Evolutionary conservation across 148 eudicot genomes (phyloP).

Genomic region (Limonium bicolor): DNA sequence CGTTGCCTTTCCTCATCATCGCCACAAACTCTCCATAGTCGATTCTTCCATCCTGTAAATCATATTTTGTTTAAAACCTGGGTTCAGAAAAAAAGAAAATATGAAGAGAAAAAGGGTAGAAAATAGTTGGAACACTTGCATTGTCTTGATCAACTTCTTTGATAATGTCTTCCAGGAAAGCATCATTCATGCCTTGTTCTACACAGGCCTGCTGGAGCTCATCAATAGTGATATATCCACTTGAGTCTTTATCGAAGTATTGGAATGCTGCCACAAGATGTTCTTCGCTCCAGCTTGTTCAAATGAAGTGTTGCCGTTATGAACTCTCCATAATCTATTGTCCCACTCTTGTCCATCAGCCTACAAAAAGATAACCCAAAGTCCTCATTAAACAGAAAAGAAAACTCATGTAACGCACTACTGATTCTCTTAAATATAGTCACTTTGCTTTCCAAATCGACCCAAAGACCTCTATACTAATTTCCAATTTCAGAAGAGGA

Average conservation of each 20-base stretch:
- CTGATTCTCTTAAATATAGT: no score
- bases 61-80: no score
- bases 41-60: conserved; percentile 47
- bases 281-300: conserved; percentile 90
- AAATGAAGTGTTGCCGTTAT: conserved; percentile 92
- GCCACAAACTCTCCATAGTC: conserved; percentile 72
- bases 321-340: conserved; percentile 91
- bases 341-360: conserved; percentile 95
- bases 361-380: conserved; percentile 21
- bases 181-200: conserved; percentile 73
- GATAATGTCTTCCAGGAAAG: conserved; percentile 67
- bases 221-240: conserved; percentile 88
- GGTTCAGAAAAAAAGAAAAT: neutral
- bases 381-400: conserved; percentile 5
- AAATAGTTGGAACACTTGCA: conserved; percentile 18
- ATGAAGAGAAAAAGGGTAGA: neutral
- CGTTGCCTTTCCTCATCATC: conserved; percentile 65
- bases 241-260: conserved; percentile 91
- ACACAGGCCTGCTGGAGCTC: conserved; percentile 86
- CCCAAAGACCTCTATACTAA: neutral
- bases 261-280: conserved; percentile 87
- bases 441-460: neutral
- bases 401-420: no score
- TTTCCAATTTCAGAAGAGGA: neutral
- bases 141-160: conserved; percentile 88